Evolutionary conservation across 192 early-diverging fungal genomes (phyloP).

Genomic region (Backusella luteola): DNA sequence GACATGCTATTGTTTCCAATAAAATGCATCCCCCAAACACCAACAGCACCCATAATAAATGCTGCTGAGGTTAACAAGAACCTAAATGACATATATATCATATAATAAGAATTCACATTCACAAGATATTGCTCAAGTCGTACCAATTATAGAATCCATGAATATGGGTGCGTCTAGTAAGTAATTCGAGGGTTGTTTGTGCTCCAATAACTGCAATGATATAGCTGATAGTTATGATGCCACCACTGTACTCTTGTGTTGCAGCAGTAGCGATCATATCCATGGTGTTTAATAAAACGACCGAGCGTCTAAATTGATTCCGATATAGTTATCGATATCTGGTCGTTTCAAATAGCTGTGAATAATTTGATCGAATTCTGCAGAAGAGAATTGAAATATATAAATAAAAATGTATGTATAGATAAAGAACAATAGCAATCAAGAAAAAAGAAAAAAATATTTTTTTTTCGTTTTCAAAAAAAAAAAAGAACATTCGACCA

Average conservation of each 20-base stretch:
- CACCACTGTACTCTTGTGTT: conserved; percentile 21
- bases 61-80: conserved; percentile 34
- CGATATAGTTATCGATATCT: not conserved
- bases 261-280: not conserved
- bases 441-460: not conserved
- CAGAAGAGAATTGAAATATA: not conserved
- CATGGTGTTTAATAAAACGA: not conserved
- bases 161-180: conserved; percentile 36
- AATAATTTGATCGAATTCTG: not conserved
- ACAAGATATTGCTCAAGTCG: not conserved
- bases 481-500: not conserved
- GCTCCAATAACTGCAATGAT: conserved; percentile 35
- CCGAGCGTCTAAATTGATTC: conserved; percentile 2
- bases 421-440: not conserved
- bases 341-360: not conserved
- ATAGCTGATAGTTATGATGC: conserved; percentile 33
- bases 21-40: conserved; percentile 47
- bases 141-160: conserved; percentile 34
- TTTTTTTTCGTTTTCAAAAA: not conserved
- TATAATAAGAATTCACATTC: not conserved
- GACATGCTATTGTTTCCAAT: conserved; percentile 37
- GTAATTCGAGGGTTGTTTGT: conserved; percentile 40
- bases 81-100: conserved; percentile 2
- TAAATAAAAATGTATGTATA: not conserved
- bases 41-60: conserved; percentile 36